Base-by-base conservation (phyloP, 176 grass and related monocot genomes). In the Miscanthus lutarioriparius region DNA sequence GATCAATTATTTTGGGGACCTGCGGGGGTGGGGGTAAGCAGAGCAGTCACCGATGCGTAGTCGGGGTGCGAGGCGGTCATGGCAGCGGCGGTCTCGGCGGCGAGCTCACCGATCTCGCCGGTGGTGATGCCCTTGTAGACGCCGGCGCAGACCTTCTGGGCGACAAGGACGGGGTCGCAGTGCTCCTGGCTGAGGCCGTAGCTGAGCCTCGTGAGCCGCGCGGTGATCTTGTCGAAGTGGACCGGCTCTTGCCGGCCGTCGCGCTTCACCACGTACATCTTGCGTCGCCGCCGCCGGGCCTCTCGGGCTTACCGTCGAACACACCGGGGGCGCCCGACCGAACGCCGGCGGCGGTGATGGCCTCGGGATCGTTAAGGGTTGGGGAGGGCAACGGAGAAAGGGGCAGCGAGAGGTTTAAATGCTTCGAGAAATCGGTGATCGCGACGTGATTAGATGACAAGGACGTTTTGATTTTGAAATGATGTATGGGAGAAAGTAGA, bases 191-290 rank as follows among this genome's bases (percentile, higher is more conserved):
- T 93, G 64, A 93, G 85, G 35, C 88, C 88, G 19, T 90, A 90
- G 56, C 87, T 87, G 56, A 93, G 81, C 77, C 82, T 90, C 91
- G 87, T 93, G 23, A 93, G 77, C 58, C 91, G 72, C 9, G 85
- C 78, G 19, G 91, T 93, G 81, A 93, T 90, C 85, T 93, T 93
- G 85, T 90, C 91, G 72, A 93, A 93, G 81, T 87, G 91, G 25
- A 93, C 91, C 8, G 81, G 8, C 85, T 93, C 88, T 54, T 90
- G 91, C 66, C 88, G 80, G 13, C 88, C 88, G 7, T 93, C 87
- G 25, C 91, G 85, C 84, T 93, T 93, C 66, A 90, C 88, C 20
- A 93, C 91, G 85, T 93, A 90, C 91, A 93, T 90, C 74, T 40
- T 69, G 25, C 6, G 5, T 16, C 45, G 67, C 19, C 70, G 54